phyloP scores from a whole-genome alignment of 1,284 basidiomycete genomes.

The Leucocoprinus gongylophorus region DNA sequence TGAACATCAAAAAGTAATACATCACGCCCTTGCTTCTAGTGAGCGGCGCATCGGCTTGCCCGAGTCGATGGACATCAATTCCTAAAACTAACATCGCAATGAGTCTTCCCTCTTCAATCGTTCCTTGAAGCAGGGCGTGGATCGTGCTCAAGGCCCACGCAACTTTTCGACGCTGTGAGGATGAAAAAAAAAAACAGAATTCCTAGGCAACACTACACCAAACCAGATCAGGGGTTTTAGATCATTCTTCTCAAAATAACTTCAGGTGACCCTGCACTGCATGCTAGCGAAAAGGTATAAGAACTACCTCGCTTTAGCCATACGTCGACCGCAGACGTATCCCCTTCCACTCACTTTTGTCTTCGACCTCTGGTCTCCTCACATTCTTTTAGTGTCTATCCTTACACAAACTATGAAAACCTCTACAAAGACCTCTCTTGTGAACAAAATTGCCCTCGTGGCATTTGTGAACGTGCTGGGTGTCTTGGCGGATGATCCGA shows the following conservation, averaged over 20 bases:
- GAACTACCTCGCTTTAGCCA: background rate
- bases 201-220: no score
- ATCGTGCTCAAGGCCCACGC: no score
- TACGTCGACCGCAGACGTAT: no score
- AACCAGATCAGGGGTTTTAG: no score
- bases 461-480: constrained; percentile 16
- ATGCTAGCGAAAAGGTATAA: background rate
- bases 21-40: background rate
- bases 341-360: background rate
- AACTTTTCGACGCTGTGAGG: no score
- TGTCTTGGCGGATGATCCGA: constrained; percentile 14
- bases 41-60: background rate
- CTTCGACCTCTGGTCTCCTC: constrained; percentile 1
- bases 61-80: no score
- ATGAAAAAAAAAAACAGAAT: no score
- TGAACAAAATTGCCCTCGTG: constrained; percentile 16
- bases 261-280: background rate
- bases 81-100: no score
- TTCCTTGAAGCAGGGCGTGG: no score
- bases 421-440: constrained; percentile 2
- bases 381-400: constrained; percentile 14
- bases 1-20: no score
- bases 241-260: no score
- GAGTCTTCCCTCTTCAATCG: no score
- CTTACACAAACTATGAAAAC: background rate